Evolutionary conservation across 2,329 filamentous ascomycete species (phyloP).

Genomic region (Simplicillium aogashimaense): DNA sequence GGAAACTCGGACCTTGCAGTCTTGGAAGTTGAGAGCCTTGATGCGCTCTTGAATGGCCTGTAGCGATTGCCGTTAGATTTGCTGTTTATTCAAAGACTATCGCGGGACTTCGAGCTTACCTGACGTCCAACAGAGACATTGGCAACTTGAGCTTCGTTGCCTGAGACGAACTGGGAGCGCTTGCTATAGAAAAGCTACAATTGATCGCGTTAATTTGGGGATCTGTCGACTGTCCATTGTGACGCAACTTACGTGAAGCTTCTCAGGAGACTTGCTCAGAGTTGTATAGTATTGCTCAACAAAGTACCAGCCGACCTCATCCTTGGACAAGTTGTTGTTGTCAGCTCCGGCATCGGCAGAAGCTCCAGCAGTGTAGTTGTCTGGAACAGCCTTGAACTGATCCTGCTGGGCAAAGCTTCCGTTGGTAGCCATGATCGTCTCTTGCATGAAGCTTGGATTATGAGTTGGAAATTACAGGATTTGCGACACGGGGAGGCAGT

Average conservation of each 20-base stretch:
- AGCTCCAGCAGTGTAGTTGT: slow-evolving; percentile 25
- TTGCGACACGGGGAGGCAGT: no score
- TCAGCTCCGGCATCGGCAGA: slow-evolving; percentile 14
- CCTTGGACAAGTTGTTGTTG: slow-evolving; percentile 56
- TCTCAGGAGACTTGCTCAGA: slow-evolving; percentile 85
- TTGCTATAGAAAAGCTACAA: slow-evolving; percentile 85
- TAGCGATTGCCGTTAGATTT: not conserved
- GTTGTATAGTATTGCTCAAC: slow-evolving; percentile 99
- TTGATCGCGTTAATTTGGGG: slow-evolving; percentile 1
- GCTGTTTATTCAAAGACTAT: not conserved
- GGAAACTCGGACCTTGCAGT: slow-evolving; percentile 95
- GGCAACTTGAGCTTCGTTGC: slow-evolving; percentile 80
- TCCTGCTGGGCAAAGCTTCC: slow-evolving; percentile 38
- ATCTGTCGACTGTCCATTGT: no score
- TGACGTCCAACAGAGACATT: slow-evolving; percentile 78
- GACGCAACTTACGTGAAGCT: slow-evolving; percentile 68
- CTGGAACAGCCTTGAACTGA: slow-evolving; percentile 26
- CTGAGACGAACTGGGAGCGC: slow-evolving; percentile 88
- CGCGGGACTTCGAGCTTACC: slow-evolving; percentile 35
- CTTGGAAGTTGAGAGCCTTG: slow-evolving; percentile 84
- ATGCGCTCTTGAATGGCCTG: slow-evolving; percentile 92
- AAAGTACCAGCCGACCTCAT: slow-evolving; percentile 98
- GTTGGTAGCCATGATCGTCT: slow-evolving; percentile 44
- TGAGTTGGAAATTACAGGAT: not conserved
- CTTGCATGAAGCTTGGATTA: slow-evolving; percentile 6